Percentiles rank a stretch among this genome's conserved stretches.
Conservation (phyloP, 2,329 filamentous ascomycete genomes). For the Fusarium sp. region DNA sequence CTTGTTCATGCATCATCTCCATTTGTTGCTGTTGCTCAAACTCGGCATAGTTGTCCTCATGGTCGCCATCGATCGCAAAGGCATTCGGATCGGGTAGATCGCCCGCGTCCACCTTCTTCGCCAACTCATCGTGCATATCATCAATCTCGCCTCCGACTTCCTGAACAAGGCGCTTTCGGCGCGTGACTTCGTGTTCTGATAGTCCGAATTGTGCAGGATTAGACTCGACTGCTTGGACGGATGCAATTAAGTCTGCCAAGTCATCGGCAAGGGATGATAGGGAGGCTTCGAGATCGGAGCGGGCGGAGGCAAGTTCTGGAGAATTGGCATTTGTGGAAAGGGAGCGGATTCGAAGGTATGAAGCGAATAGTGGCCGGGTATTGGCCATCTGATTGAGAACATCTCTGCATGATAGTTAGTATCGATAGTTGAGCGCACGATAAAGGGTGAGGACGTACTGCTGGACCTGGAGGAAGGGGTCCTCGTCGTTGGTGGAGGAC, state of each 20-base stretch:
- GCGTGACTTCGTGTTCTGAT: conserved; percentile 81
- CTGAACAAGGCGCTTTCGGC: conserved; percentile 83
- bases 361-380: conserved; percentile 88
- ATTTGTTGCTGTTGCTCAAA: conserved; percentile 93
- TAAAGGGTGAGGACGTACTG: conserved; percentile 60
- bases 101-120: conserved; percentile 63
- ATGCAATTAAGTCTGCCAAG: conserved; percentile 86
- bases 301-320: conserved; percentile 85
- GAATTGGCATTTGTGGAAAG: conserved; percentile 77
- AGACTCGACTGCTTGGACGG: conserved; percentile 86
- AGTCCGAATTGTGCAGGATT: conserved; percentile 90
- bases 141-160: conserved; percentile 92
- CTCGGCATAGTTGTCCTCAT: conserved; percentile 72
- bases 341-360: conserved; percentile 94
- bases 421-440: background rate
- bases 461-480: conserved; percentile 79
- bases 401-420: conserved; percentile 69
- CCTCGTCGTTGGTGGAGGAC: conserved; percentile 74
- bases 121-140: conserved; percentile 86
- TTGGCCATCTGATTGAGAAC: conserved; percentile 84
- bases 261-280: conserved; percentile 81
- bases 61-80: conserved; percentile 64
- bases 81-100: conserved; percentile 66
- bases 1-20: conserved; percentile 94
- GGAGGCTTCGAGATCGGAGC: conserved; percentile 73